Evolutionary conservation across 2,329 filamentous ascomycete species (phyloP).

Genomic region (Penicillium vulpinum): DNA sequence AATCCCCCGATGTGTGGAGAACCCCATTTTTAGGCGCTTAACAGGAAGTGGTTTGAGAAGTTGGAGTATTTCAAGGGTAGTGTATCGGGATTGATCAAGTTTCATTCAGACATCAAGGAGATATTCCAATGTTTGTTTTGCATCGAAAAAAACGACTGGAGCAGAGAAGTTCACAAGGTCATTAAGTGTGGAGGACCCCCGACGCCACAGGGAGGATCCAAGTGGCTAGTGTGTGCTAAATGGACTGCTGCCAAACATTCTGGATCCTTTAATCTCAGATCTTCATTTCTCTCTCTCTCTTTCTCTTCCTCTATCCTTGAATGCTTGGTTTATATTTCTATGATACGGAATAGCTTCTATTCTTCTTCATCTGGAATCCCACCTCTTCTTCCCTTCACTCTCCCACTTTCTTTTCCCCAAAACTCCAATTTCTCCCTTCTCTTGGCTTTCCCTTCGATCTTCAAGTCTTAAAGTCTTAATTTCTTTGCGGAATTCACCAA

Average conservation of each 20-base stretch:
- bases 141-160: neutral
- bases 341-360: neutral
- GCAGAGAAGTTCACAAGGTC: neutral
- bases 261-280: constrained; percentile 18
- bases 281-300: constrained; percentile 16
- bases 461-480: neutral
- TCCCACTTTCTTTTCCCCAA: constrained; percentile 9
- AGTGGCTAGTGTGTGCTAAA: constrained; percentile 14
- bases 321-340: neutral
- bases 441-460: constrained; percentile 7
- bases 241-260: constrained; percentile 13
- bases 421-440: constrained; percentile 8
- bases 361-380: neutral
- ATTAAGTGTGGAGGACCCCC: constrained; percentile 8
- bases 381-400: constrained; percentile 5
- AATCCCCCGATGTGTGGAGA: constrained; percentile 11
- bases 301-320: neutral
- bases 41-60: neutral
- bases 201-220: constrained; percentile 10
- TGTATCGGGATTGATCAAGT: neutral
- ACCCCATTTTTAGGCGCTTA: constrained; percentile 1
- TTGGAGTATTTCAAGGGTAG: neutral
- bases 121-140: neutral
- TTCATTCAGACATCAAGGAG: neutral
- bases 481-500: neutral